Evolutionary conservation across 2,329 filamentous ascomycete genomes (phyloP), one percentile per base, ranked within the genome.

Genomic region (Apiospora arundinis): DNA sequence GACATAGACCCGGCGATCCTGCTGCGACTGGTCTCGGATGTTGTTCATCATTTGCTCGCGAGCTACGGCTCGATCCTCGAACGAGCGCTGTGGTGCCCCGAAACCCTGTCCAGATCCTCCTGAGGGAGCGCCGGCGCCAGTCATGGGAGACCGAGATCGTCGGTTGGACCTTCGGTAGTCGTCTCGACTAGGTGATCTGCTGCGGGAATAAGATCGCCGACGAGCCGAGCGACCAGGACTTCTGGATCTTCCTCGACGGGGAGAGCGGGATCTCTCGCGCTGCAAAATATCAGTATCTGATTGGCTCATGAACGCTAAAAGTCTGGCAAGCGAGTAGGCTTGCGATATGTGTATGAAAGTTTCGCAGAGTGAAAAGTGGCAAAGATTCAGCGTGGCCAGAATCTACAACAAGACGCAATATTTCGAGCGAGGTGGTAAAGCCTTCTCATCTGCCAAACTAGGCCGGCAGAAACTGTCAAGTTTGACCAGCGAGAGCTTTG

Each of bases 1-100:
- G 82, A 99, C 96, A 83, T 99, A 99, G 90, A 99, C 96, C 77
- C 96, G 95, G 81, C 96, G 95, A 88, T 99, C 96, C 85, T 99
- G 96, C 83, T 98, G 96, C 74, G 96, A 98, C 65, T 93, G 93
- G 81, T 98, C 96, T 81, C 95, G 92, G 78, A 98, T 92, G 81
- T 91, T 95, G 84, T 91, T 92, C 94, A 98, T 97, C 94, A 97
- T 98, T 82, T 95, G 92, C 84, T 97, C 95, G 84, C 96, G 95
- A 79, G 93, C 92, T 74, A 88, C 91, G 74, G 90, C 87, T 79
- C 95, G 92, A 80, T 97, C 95, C 83, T 98, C 95, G 84, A 91
- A 93, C 72, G 91, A 91, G 84, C 95, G 91, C 83, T 92, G 90
- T 79, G 88, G 89, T 82, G 88, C 90, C 82, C 86, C 87, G 84